Evolutionary conservation across 208 protist species (phyloP), one percentile per base, ranked within the genome.

Genomic region (Perkinsela sp.): DNA sequence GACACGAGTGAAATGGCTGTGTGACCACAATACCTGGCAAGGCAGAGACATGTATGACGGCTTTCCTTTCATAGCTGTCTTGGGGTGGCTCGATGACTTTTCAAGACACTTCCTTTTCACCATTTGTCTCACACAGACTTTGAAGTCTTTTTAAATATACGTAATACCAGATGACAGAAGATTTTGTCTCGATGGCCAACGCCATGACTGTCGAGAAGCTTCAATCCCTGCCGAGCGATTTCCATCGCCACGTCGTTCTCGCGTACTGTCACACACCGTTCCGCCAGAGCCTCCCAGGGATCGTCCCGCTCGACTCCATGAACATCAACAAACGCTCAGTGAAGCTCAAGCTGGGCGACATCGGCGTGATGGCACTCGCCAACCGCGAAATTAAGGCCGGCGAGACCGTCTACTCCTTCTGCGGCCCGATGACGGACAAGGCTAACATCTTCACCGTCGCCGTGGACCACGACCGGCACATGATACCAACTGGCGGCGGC

Each of bases 401-500:
- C 40, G 40, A 57, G 40, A 22, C 6, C 6, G 40, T 57, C 22
- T 57, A n/a, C 22, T 57, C 40, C 13, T 22, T 57, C 40, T 57
- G 40, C 22, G 40, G 40, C 22, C 40, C 40, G 13, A 57, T 57
- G 40, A 6, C 22, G 13, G 6, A 6, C 22, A 22, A 57, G 40
- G 13, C 40, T 6, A 57, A 57, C 22, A 57, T 57, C 40, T 57
- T 57, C 40, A 57, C 13, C 40, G 40, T 57, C 22, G 13, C 6
- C 6, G 40, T 57, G 6, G 40, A 57, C 22, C 40, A 57, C 22
- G 22, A 57, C 40, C 6, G 6, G 40, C 40, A 57, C 40, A 57
- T 57, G 40, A 22, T 57, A 57, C 40, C 40, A 22, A n/a, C 40
- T 57, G 76, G 71, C 31, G 78, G 75, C 72, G 85, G 81, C 13